phyloP scores from a whole-genome alignment of 2,329 filamentous ascomycete genomes.

The Huntiella moniliformis region DNA sequence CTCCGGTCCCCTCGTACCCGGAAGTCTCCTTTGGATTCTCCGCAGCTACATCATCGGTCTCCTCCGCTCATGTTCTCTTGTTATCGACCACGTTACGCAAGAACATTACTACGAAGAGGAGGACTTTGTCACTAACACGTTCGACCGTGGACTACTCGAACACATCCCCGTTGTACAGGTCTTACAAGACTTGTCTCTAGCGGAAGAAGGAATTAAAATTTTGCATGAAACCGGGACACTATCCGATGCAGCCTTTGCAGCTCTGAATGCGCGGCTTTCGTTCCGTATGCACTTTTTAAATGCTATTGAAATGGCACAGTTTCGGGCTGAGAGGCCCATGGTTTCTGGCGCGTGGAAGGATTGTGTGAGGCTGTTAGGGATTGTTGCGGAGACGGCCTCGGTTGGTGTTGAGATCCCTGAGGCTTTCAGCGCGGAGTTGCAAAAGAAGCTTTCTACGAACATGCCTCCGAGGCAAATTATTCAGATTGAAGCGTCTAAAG shows the following conservation, averaged over 20 bases:
- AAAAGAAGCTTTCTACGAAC: constrained; percentile 79
- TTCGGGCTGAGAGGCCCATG: constrained; percentile 26
- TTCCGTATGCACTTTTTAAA: constrained; percentile 46
- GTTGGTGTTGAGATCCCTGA: constrained; percentile 48
- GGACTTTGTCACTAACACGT: constrained; percentile 87
- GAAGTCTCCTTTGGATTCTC: constrained; percentile 44
- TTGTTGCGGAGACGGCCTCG: background rate
- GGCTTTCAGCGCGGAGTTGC: constrained; percentile 80
- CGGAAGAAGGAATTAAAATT: too few relatives aligned
- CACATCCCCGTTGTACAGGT: constrained; percentile 28
- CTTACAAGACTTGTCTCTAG: too few relatives aligned
- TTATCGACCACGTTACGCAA: constrained; percentile 57
- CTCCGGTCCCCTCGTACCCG: constrained; percentile 18
- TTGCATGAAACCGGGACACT: background rate
- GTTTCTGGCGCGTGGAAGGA: constrained; percentile 31
- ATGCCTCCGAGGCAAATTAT: constrained; percentile 87
- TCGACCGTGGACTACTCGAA: constrained; percentile 58
- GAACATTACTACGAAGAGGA: constrained; percentile 95
- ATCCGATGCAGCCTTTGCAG: constrained; percentile 19
- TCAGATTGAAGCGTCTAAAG: constrained; percentile 52
- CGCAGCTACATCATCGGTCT: constrained; percentile 73
- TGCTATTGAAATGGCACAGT: constrained; percentile 29
- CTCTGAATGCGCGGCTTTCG: constrained; percentile 45
- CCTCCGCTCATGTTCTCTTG: constrained; percentile 63
- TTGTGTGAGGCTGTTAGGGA: background rate